These are phyloP conservation scores for Macrolepiota fuliginosa DNA, from an alignment of 768 basidiomycete genomes.

Conservation along the genomic window DNA sequence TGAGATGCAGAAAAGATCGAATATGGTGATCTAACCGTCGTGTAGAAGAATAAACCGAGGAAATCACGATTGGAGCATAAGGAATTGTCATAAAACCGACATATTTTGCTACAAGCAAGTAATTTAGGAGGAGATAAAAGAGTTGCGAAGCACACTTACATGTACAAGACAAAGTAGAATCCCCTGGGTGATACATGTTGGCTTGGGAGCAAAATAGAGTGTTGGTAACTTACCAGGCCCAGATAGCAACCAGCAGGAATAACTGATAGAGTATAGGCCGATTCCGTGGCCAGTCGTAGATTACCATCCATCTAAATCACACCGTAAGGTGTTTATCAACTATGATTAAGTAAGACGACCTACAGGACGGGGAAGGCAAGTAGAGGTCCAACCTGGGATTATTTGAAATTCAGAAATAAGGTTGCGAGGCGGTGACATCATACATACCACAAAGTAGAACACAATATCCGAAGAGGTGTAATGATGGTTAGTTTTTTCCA, in stretches of 20 bases:
- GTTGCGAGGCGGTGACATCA: neutral
- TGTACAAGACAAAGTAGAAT: conserved; percentile 56
- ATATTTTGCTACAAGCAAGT: conserved; percentile 29
- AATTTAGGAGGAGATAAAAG: conserved; percentile 15
- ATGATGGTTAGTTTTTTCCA: conserved; percentile 17
- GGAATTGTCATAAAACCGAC: conserved; percentile 34
- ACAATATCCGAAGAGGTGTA: conserved; percentile 47
- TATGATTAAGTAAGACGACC: conserved; percentile 14
- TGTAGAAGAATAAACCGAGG: conserved; percentile 46
- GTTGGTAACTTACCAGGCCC: conserved; percentile 52
- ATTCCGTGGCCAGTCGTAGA: conserved; percentile 72
- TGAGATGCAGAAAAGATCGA: neutral
- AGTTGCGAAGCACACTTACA: conserved; percentile 41
- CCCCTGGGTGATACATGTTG: conserved; percentile 36
- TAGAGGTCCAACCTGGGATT: conserved; percentile 47
- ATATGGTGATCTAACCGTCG: conserved; percentile 29
- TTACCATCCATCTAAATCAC: conserved; percentile 47
- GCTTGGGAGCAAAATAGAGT: conserved; percentile 1
- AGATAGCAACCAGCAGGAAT: conserved; percentile 54
- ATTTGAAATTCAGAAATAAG: neutral
- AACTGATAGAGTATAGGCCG: conserved; percentile 58
- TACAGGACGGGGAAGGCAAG: conserved; percentile 61
- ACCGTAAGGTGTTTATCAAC: neutral
- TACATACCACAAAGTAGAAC: conserved; percentile 52
- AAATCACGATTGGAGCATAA: conserved; percentile 44